These are phyloP conservation scores for Suhomyces bolitotheri DNA, from an alignment of 1,139 yeast species.

Conservation along the genomic window DNA sequence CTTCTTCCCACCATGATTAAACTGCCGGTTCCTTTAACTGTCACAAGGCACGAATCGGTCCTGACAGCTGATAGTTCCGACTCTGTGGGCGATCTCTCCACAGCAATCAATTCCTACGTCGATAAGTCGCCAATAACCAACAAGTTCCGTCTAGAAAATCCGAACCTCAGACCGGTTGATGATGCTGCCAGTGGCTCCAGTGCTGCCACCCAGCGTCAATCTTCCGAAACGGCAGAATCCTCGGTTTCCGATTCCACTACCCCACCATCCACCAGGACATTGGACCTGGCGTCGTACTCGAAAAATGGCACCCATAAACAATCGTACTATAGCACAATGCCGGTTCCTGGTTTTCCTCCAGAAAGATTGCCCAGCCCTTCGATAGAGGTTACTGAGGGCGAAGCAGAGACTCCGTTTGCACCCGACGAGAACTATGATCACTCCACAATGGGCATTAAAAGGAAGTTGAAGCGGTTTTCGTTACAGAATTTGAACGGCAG, in stretches of 20 bases:
- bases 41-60: conserved; percentile 4
- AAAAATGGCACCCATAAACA: conserved; percentile 12
- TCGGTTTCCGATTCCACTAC: conserved; percentile 1
- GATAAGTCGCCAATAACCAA: conserved; percentile 26
- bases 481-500: conserved; percentile 11
- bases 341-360: conserved; percentile 10
- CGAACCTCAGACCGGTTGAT: conserved; percentile 27
- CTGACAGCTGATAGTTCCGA: conserved; percentile 6
- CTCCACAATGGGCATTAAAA: conserved; percentile 2
- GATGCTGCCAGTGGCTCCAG: conserved; percentile 3
- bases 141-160: conserved; percentile 27
- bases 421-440: conserved; percentile 3
- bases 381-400: conserved; percentile 11
- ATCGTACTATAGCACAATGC: conserved; percentile 18
- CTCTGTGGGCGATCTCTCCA: conserved; percentile 4
- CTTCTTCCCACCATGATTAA: conserved; percentile 7
- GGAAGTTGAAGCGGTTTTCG: conserved; percentile 16
- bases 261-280: conserved; percentile 11
- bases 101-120: conserved; percentile 24
- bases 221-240: not conserved
- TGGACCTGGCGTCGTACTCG: conserved; percentile 13
- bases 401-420: not conserved
- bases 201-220: too few relatives aligned
- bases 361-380: conserved; percentile 21
- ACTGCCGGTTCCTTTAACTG: conserved; percentile 6